phyloP scores from a whole-genome alignment of 2,329 filamentous ascomycete species.

The Aspergillus versicolor region DNA sequence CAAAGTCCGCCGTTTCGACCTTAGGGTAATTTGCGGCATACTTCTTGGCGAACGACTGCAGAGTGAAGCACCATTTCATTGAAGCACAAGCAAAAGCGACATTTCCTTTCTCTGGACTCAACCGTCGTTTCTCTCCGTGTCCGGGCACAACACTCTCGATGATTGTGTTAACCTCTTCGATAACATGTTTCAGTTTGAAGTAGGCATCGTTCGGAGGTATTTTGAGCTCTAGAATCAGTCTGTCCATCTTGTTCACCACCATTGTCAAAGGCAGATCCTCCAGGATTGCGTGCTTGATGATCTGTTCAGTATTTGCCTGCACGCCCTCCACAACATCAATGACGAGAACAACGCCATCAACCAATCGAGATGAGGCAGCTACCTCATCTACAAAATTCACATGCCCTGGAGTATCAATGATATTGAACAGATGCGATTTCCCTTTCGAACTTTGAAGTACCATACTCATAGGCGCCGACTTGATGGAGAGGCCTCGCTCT shows the following conservation, averaged over 20 bases:
- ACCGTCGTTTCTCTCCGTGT: conserved; percentile 71
- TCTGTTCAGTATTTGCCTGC: conserved; percentile 95
- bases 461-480: conserved; percentile 90
- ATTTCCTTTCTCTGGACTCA: conserved; percentile 96
- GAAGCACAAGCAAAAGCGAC: conserved; percentile 93
- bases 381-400: conserved; percentile 99
- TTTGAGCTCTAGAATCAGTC: conserved; percentile 89
- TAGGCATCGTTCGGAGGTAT: conserved; percentile 94
- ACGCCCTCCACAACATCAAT: conserved; percentile 98
- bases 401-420: conserved; percentile 94
- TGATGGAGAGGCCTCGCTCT: conserved; percentile 86
- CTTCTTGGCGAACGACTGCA: conserved; percentile 93
- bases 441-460: conserved; percentile 83
- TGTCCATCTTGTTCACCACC: conserved; percentile 96
- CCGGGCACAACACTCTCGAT: conserved; percentile 87
- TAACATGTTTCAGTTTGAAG: conserved; percentile 98
- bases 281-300: conserved; percentile 91
- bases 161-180: conserved; percentile 95
- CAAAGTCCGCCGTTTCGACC: conserved; percentile 80
- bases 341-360: conserved; percentile 87
- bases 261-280: conserved; percentile 86
- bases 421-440: conserved; percentile 93
- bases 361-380: conserved; percentile 79
- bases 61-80: conserved; percentile 96
- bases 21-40: conserved; percentile 85